Evolutionary conservation across 2,329 filamentous ascomycete species (phyloP).

Genomic region (Alternaria incomplexa): DNA sequence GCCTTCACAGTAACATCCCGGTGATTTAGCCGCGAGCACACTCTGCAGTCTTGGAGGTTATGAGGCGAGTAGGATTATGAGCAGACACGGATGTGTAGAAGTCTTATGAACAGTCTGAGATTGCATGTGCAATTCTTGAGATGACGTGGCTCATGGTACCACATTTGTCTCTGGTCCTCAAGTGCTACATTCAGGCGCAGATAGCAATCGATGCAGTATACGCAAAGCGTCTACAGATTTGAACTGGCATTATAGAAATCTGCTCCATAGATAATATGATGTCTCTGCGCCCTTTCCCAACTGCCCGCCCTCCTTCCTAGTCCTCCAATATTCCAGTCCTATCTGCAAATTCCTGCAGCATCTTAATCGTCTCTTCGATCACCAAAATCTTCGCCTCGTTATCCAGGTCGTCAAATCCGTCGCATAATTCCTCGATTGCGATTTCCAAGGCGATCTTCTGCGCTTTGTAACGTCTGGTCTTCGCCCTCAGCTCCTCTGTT

Average conservation of each 20-base stretch:
- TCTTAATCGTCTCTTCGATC: neutral
- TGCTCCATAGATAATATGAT: neutral
- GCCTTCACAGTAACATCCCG: neutral
- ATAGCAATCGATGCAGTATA: neutral
- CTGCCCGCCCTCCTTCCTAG: neutral
- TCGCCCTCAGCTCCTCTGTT: neutral
- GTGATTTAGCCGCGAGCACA: neutral
- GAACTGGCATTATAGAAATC: neutral
- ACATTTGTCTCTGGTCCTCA: neutral
- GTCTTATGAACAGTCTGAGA: neutral
- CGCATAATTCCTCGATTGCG: fast-evolving
- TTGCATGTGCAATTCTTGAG: neutral
- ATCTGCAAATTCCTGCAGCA: neutral
- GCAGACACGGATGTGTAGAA: neutral
- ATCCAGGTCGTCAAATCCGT: neutral
- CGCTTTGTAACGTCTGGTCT: neutral
- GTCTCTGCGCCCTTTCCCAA: neutral
- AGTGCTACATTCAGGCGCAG: neutral
- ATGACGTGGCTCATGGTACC: neutral
- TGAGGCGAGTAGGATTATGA: neutral
- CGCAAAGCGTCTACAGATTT: neutral
- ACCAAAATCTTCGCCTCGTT: neutral
- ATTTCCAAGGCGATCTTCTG: neutral
- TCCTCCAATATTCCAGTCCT: neutral
- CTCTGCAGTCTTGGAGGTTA: neutral